Conservation (phyloP, 768 basidiomycete species). For the Mycena rosella region DNA sequence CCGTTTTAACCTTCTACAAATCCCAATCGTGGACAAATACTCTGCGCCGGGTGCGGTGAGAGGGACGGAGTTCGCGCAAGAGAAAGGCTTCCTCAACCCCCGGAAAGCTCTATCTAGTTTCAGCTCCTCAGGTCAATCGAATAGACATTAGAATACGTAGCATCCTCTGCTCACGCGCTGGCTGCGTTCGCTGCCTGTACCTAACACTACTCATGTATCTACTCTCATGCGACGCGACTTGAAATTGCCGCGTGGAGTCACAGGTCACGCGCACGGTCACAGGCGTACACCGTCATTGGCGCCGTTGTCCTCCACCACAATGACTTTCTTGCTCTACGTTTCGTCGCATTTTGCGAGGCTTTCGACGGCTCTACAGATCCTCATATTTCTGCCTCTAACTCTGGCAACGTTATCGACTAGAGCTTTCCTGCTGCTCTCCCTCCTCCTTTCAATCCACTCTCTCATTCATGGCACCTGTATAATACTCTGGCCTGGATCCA, state of each 20-base stretch:
- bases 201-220: too few relatives aligned
- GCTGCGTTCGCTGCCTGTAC: too few relatives aligned
- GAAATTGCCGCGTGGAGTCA: background rate
- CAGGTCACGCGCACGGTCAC: background rate
- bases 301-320: too few relatives aligned
- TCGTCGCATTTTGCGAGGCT: constrained; percentile 58
- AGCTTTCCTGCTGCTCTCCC: constrained; percentile 85
- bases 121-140: background rate
- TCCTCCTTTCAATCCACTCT: constrained; percentile 81
- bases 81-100: constrained; percentile 82
- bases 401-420: constrained; percentile 84
- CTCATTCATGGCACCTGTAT: constrained; percentile 86
- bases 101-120: constrained; percentile 47
- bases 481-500: constrained; percentile 62
- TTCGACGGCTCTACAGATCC: constrained; percentile 83
- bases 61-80: constrained; percentile 86
- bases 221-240: too few relatives aligned
- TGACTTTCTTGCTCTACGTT: constrained; percentile 27
- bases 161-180: too few relatives aligned
- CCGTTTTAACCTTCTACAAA: constrained; percentile 94
- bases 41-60: constrained; percentile 82
- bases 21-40: constrained; percentile 94
- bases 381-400: constrained; percentile 87
- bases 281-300: too few relatives aligned
- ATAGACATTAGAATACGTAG: too few relatives aligned